These are phyloP conservation scores for Carex parvula DNA, from an alignment of 176 grass and related monocot genomes.

Conservation along the genomic window DNA sequence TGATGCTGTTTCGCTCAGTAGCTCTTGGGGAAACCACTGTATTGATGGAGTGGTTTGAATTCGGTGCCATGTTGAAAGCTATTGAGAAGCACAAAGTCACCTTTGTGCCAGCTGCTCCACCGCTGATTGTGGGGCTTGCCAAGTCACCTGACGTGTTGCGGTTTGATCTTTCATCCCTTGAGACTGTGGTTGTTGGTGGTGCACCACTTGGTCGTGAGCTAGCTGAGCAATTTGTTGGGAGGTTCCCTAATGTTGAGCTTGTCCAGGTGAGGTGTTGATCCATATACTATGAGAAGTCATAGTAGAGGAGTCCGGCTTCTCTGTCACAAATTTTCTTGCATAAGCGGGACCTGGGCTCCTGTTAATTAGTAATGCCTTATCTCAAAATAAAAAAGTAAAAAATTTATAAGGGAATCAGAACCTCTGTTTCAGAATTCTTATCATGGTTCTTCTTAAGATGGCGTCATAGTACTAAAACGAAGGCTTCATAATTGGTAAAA, in stretches of 20 bases:
- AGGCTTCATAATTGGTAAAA: not conserved
- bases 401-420: not conserved
- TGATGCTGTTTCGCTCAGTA: slow-evolving; percentile 48
- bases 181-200: slow-evolving; percentile 53
- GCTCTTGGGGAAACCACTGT: slow-evolving; percentile 69
- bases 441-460: not conserved
- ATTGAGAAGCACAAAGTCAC: slow-evolving; percentile 61
- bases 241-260: slow-evolving; percentile 66
- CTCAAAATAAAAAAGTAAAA: not conserved
- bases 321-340: not conserved
- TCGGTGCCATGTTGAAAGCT: slow-evolving; percentile 45
- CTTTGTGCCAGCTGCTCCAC: slow-evolving; percentile 50
- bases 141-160: slow-evolving; percentile 57
- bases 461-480: not conserved
- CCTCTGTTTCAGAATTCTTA: not conserved
- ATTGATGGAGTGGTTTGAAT: slow-evolving; percentile 72
- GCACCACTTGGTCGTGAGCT: slow-evolving; percentile 61
- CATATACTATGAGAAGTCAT: not conserved
- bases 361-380: not conserved
- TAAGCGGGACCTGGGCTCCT: not conserved
- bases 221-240: slow-evolving; percentile 49
- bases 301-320: not conserved
- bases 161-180: slow-evolving; percentile 60
- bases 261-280: slow-evolving; percentile 42
- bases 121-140: slow-evolving; percentile 60